phyloP scores from a whole-genome alignment of 345 rosid genomes.

The Brassica cretica region DNA sequence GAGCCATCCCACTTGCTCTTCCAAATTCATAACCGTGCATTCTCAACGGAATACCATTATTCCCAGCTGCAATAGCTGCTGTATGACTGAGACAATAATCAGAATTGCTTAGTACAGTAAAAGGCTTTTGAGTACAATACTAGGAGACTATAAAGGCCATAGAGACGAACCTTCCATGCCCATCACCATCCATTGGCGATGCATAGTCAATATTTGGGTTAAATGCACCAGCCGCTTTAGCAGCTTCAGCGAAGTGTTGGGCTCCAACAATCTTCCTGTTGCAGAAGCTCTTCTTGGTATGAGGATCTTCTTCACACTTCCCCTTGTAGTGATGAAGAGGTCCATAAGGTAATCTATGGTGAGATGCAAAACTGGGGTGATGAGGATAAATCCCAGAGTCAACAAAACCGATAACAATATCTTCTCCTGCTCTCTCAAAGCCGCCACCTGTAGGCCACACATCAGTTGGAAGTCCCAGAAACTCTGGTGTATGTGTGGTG shows the following conservation, averaged over 20 bases:
- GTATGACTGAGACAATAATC: conserved; percentile 65
- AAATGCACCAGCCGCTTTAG: conserved; percentile 89
- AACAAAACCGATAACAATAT: conserved; percentile 90
- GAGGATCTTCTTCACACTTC: conserved; percentile 87
- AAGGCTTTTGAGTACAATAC: not conserved
- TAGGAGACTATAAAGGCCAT: not conserved
- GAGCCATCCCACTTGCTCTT: conserved; percentile 99
- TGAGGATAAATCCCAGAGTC: conserved; percentile 96
- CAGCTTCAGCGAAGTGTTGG: conserved; percentile 97
- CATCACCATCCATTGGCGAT: conserved; percentile 99
- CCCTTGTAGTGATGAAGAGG: conserved; percentile 87
- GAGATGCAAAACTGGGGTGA: conserved; percentile 89
- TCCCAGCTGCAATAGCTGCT: conserved; percentile 99
- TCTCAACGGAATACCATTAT: conserved; percentile 93
- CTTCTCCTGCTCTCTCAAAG: conserved; percentile 92
- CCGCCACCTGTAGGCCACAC: conserved; percentile 99
- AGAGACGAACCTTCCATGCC: conserved; percentile 85
- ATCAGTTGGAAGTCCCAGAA: conserved; percentile 95
- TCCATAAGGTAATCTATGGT: conserved; percentile 66
- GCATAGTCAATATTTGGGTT: conserved; percentile 86
- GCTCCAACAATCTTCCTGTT: conserved; percentile 98
- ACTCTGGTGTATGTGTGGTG: conserved; percentile 98
- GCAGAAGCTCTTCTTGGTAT: conserved; percentile 75
- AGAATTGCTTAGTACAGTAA: conserved; percentile 31
- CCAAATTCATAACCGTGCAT: conserved; percentile 96